These are phyloP conservation scores for Achlya hypogyna DNA, from an alignment of 352 stramenopile species.

Conservation along the genomic window DNA sequence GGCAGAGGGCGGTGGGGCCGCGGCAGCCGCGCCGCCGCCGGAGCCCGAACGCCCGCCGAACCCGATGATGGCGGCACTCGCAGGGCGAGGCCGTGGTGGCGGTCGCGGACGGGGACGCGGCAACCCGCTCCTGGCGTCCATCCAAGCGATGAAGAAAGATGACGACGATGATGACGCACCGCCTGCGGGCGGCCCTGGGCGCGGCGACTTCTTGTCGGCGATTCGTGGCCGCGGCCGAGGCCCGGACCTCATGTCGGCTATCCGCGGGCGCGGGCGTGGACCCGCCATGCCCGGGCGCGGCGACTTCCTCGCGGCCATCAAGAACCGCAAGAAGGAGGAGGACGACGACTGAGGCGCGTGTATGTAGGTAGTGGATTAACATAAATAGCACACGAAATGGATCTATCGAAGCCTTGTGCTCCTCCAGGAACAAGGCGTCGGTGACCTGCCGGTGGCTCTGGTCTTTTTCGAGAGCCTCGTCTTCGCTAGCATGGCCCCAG, in stretches of 20 bases:
- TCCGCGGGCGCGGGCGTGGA: constrained; percentile 24
- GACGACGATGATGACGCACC: constrained; percentile 24
- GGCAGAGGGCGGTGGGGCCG: constrained; percentile 28
- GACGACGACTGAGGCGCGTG: not conserved
- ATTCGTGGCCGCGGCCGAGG: constrained; percentile 51
- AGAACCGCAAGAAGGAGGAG: constrained; percentile 44
- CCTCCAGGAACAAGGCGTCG: no score
- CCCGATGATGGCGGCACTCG: constrained; percentile 34
- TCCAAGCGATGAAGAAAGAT: constrained; percentile 33
- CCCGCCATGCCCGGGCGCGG: constrained; percentile 22
- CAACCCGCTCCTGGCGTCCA: constrained; percentile 42
- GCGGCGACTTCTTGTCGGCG: constrained; percentile 39
- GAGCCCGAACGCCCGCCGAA: constrained; percentile 29
- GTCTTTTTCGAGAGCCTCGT: no score
- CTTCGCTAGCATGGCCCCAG: no score
- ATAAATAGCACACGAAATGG: not conserved
- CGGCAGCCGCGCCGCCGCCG: constrained; percentile 22
- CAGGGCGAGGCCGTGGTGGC: not conserved
- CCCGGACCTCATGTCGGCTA: constrained; percentile 47
- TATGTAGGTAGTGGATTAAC: not conserved
- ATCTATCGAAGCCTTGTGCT: no score
- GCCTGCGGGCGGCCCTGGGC: constrained; percentile 27
- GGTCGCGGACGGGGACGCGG: constrained; percentile 25
- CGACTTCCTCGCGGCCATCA: constrained; percentile 44
- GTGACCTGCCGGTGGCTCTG: no score